Evolutionary conservation across 208 protist genomes (phyloP).

Genomic region (Phytomonas serpens): DNA sequence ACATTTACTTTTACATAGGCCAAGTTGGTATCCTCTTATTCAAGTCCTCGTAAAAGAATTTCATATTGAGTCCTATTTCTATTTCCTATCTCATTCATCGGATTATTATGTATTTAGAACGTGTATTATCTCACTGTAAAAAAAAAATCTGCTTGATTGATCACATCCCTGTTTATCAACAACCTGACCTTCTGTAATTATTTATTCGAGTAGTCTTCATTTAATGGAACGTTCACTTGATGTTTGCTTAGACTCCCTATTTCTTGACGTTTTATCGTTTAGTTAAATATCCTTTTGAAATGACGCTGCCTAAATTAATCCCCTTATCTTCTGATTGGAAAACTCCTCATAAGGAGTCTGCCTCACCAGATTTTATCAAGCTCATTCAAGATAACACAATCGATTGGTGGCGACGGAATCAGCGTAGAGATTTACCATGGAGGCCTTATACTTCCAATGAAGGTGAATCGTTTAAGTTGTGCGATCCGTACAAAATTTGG

Average conservation of each 20-base stretch:
- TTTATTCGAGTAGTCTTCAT: conserved; percentile 10
- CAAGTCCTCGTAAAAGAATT: conserved; percentile 52
- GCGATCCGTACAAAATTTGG: conserved; percentile 87
- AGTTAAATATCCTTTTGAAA: neutral
- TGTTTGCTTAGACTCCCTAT: neutral
- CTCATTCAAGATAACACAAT: conserved; percentile 23
- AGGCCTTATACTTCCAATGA: conserved; percentile 9
- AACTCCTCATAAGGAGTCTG: conserved; percentile 12
- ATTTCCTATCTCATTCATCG: neutral
- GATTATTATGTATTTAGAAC: neutral
- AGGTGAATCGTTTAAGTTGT: conserved; percentile 5
- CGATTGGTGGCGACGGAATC: conserved; percentile 25
- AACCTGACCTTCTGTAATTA: neutral
- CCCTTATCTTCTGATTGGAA: conserved; percentile 12
- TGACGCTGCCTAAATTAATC: neutral
- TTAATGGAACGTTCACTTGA: neutral
- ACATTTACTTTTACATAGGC: conserved; percentile 99
- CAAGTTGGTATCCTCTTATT: conserved; percentile 99
- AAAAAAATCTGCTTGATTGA: neutral
- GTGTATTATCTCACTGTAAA: neutral
- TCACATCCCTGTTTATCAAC: neutral
- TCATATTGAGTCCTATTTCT: neutral
- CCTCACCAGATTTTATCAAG: conserved; percentile 17
- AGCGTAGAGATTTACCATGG: conserved; percentile 30
- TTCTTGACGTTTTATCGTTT: neutral